Base-by-base conservation (phyloP, 2,329 filamentous ascomycete species). In the Aureobasidium musti region DNA sequence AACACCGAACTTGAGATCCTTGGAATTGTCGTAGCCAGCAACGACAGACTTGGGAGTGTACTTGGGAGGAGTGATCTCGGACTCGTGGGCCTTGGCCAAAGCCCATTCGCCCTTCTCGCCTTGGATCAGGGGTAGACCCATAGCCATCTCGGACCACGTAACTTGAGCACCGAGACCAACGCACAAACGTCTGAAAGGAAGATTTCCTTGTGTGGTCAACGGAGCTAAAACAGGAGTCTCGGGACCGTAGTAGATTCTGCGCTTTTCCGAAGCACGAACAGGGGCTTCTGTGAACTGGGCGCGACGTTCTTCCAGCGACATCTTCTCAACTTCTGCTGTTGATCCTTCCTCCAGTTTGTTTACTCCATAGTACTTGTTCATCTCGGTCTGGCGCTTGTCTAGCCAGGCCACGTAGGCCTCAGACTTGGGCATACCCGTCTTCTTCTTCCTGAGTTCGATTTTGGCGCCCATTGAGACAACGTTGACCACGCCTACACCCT, bases 121-220 rank as follows among this genome's bases (percentile, higher is more conserved):
- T 77, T 97, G 92, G 6, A 99, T 84, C 49, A 99, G 80, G 11
- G 94, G 93, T 77, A 96, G 81, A 33, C 91, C 89, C 85, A 99
- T 91, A 4, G 94, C 95, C 95, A 99, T 99, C 79, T 99, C 95
- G 0, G 94, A 98, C 81, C 97, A 99, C 0, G 95, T 99, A 57
- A 96, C 83, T 75, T 97, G 90, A 33, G 92, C 93, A 41, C 95
- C 95, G 28, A 98, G 84, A 65, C 93, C 90, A 14, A 92, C 89
- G 74, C 93, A 97, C 35, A 99, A 86, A 59, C 95, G 87, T 66
- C 95, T 89, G 81, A 97, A 99, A 0, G 95, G 95, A 56, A 98
- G 83, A 73, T 99, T 99, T 53, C 95, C 95, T 79, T 98, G 95
- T 0, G 95, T 99, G 1, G 95, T 99, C 57, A 99, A 83, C 41